phyloP scores from a whole-genome alignment of 108 stramenopile genomes.

The Pseudonitzschia pungens region DNA sequence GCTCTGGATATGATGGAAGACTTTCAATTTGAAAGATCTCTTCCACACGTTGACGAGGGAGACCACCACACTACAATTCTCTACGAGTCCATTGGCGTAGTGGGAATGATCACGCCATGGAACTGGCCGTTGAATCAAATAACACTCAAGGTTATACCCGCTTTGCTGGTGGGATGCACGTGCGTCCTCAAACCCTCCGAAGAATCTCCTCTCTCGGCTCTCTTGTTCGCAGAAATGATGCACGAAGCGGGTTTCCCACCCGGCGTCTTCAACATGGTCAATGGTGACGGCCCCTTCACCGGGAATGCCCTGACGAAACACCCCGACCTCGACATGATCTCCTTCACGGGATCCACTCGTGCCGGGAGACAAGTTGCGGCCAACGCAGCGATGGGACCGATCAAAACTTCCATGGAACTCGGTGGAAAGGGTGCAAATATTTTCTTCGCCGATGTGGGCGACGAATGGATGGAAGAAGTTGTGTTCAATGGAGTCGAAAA shows the following conservation, averaged over 20 bases:
- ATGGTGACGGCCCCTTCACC: constrained; percentile 68
- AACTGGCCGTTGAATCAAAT: constrained; percentile 86
- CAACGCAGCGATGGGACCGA: constrained; percentile 39
- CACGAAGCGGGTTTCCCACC: constrained; percentile 83
- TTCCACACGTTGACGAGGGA: neutral
- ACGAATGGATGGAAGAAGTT: constrained; percentile 17
- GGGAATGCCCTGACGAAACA: constrained; percentile 60
- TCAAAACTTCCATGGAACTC: constrained; percentile 74
- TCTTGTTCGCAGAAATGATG: constrained; percentile 61
- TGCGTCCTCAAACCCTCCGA: constrained; percentile 91
- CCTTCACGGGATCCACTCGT: constrained; percentile 72
- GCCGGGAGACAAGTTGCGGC: constrained; percentile 58
- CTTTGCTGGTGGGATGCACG: constrained; percentile 85
- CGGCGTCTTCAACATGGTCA: constrained; percentile 83
- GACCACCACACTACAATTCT: constrained; percentile 9
- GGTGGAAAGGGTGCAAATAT: constrained; percentile 88
- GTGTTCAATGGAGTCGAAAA: constrained; percentile 23
- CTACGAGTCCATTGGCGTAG: constrained; percentile 77
- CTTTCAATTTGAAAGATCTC: constrained; percentile 19
- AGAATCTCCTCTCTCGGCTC: constrained; percentile 73
- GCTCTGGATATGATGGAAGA: constrained; percentile 11
- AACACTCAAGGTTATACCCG: constrained; percentile 57
- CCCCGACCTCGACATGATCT: constrained; percentile 69
- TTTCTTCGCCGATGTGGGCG: constrained; percentile 72
- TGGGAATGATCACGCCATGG: constrained; percentile 81